phyloP scores from a whole-genome alignment of 169 alveolate genomes.

The Babesia bigemina region DNA sequence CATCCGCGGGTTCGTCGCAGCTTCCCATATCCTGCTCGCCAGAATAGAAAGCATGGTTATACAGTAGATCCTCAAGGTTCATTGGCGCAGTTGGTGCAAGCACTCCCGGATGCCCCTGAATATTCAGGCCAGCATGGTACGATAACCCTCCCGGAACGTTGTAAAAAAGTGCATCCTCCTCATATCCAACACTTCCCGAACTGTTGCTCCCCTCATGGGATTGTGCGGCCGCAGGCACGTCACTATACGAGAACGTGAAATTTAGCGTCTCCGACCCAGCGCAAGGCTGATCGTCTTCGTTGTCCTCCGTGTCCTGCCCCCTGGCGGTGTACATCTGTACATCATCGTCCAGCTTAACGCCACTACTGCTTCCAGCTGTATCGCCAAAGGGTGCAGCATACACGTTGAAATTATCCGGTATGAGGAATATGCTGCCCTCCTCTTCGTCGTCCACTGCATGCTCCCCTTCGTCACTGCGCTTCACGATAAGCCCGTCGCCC shows the following conservation, averaged over 20 bases:
- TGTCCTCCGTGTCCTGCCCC: not conserved
- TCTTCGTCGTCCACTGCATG: constrained; percentile 16
- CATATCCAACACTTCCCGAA: no score
- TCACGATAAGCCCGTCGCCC: no score
- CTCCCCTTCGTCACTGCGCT: not conserved
- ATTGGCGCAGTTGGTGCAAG: not conserved
- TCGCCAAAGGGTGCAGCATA: not conserved
- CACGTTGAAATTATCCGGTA: constrained; percentile 14
- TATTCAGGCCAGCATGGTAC: not conserved
- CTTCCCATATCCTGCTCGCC: not conserved
- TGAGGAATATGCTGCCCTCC: constrained; percentile 26
- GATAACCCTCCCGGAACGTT: no score
- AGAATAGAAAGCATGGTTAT: not conserved
- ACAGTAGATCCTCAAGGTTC: not conserved
- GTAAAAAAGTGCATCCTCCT: no score
- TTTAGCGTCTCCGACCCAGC: constrained; percentile 10
- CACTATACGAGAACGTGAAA: constrained; percentile 29
- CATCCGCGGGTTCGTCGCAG: not conserved
- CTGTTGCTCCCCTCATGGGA: not conserved
- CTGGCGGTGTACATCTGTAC: not conserved
- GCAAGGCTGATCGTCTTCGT: not conserved
- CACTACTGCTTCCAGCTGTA: no score
- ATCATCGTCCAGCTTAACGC: not conserved
- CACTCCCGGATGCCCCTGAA: not conserved
- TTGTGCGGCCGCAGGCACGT: not conserved